Evolutionary conservation across 441 rosid species (phyloP).

Genomic region (Geranium incanum): DNA sequence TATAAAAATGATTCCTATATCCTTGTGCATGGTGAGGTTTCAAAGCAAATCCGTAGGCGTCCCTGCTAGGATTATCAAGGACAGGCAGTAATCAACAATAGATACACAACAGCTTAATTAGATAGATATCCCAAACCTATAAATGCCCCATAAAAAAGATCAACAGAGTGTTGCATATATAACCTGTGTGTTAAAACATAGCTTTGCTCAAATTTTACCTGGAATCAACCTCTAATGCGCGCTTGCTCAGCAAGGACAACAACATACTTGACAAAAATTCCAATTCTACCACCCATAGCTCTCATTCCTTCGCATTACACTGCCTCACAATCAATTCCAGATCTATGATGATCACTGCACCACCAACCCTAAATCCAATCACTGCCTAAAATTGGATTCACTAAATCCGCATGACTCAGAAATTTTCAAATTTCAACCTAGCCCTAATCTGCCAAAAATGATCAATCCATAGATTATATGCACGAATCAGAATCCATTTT

Average conservation of each 20-base stretch:
- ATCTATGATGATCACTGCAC: conserved; percentile 4
- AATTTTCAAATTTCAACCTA: neutral
- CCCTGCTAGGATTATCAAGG: conserved; percentile 35
- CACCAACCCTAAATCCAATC: conserved; percentile 14
- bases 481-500: neutral
- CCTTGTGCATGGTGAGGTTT: conserved; percentile 63
- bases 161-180: neutral
- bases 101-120: neutral
- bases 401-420: neutral
- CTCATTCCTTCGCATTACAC: conserved; percentile 27
- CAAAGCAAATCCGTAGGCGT: conserved; percentile 60
- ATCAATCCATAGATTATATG: neutral
- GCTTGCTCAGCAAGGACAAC: conserved; percentile 92
- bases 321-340: neutral
- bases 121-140: neutral
- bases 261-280: conserved; percentile 63
- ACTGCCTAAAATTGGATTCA: conserved; percentile 10
- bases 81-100: neutral
- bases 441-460: neutral
- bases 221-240: conserved; percentile 87
- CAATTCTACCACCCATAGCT: conserved; percentile 57
- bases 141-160: neutral
- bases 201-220: conserved; percentile 34
- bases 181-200: neutral
- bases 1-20: conserved; percentile 43